phyloP scores from a whole-genome alignment of 1,139 yeast species.

The Geotrichum siamense region DNA sequence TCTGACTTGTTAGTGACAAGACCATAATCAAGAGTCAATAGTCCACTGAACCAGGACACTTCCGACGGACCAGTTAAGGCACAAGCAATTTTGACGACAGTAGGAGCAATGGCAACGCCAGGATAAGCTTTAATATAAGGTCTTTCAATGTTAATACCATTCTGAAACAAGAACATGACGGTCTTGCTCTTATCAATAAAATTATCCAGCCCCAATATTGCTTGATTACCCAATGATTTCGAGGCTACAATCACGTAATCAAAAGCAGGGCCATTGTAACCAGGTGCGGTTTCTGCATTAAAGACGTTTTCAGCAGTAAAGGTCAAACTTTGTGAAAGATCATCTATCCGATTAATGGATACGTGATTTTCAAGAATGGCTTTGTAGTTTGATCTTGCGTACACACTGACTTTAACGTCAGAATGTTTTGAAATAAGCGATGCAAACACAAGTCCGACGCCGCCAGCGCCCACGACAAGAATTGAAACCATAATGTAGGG shows the following conservation, averaged over 20 bases:
- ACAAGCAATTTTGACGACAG: conserved; percentile 22
- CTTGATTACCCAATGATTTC: conserved; percentile 20
- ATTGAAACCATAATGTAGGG: conserved; percentile 2
- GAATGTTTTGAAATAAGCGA: conserved; percentile 14
- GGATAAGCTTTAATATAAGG: conserved; percentile 23
- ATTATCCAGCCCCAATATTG: conserved; percentile 19
- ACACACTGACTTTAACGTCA: conserved; percentile 17
- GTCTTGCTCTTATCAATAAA: conserved; percentile 20
- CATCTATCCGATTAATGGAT: conserved; percentile 6
- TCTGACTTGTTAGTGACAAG: conserved; percentile 15
- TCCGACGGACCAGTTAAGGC: conserved; percentile 17
- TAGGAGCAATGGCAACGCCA: conserved; percentile 21
- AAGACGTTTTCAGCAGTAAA: conserved; percentile 13
- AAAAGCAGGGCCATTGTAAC: conserved; percentile 20
- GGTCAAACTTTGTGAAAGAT: conserved; percentile 3
- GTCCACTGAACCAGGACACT: conserved; percentile 15
- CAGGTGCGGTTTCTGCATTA: conserved; percentile 14
- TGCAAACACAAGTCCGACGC: conserved; percentile 23
- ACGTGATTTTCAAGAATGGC: conserved; percentile 18
- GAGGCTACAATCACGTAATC: conserved; percentile 24
- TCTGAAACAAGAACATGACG: conserved; percentile 23
- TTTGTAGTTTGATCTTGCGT: conserved; percentile 23
- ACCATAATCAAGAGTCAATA: conserved; percentile 19
- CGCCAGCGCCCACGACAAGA: conserved; percentile 25
- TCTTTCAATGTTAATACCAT: conserved; percentile 25